Conservation (phyloP, 352 stramenopile genomes). For the Phytophthora cryptogea region DNA sequence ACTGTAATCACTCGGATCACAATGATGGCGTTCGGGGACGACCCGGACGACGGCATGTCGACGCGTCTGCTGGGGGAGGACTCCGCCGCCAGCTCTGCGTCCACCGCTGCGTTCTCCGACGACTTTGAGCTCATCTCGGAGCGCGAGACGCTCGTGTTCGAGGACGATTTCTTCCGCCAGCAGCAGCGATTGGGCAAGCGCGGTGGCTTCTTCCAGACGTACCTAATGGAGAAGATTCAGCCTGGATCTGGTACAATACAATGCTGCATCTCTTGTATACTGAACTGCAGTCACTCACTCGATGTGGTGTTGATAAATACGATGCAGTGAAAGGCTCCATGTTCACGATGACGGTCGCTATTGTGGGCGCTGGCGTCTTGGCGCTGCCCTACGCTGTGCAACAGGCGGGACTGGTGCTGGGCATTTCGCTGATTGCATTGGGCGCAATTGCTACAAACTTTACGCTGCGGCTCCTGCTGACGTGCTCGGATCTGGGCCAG, state of each 20-base stretch:
- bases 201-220: conserved; percentile 67
- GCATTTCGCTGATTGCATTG: conserved; percentile 68
- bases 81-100: conserved; percentile 7
- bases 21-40: conserved; percentile 55
- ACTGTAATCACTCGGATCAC: conserved; percentile 7
- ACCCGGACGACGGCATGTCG: conserved; percentile 29
- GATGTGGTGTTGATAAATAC: neutral
- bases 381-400: conserved; percentile 82
- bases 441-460: conserved; percentile 82
- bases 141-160: conserved; percentile 82
- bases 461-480: conserved; percentile 76
- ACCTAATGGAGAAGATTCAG: conserved; percentile 84
- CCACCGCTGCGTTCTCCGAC: conserved; percentile 22
- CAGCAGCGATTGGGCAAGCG: conserved; percentile 38
- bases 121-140: conserved; percentile 77
- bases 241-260: conserved; percentile 71
- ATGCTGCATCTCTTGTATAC: neutral
- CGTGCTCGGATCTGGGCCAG: conserved; percentile 75
- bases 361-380: conserved; percentile 83
- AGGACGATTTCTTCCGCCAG: conserved; percentile 53
- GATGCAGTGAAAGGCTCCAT: conserved; percentile 87
- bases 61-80: conserved; percentile 30
- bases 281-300: conserved; percentile 8
- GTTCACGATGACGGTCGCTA: conserved; percentile 90
- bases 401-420: conserved; percentile 74